Conservation (phyloP, 768 basidiomycete genomes). For the Suillus fuscotomentosus region DNA sequence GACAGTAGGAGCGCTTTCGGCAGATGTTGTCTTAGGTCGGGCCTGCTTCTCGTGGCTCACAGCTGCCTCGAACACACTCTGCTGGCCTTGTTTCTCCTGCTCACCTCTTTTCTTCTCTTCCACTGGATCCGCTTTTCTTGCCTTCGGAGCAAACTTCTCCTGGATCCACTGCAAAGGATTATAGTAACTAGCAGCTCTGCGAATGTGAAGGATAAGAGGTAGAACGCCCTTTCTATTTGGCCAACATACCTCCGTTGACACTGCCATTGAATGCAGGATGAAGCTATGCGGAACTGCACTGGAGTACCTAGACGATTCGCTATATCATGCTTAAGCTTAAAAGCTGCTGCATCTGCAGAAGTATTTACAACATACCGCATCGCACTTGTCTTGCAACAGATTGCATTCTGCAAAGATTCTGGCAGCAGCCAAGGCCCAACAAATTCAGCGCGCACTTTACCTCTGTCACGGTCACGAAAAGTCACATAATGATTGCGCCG, state of each 20-base stretch:
- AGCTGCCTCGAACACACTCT: slow-evolving; percentile 15
- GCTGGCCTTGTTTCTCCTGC: slow-evolving; percentile 36
- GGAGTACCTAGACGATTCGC: slow-evolving; percentile 11
- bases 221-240: background rate
- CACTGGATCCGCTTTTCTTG: slow-evolving; percentile 44
- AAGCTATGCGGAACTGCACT: slow-evolving; percentile 14
- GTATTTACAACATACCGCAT: slow-evolving; percentile 19
- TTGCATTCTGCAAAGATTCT: slow-evolving; percentile 24
- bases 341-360: background rate
- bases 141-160: slow-evolving; percentile 51
- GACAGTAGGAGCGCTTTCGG: slow-evolving; percentile 7
- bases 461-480: slow-evolving; percentile 13
- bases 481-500: background rate
- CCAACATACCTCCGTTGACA: slow-evolving; percentile 45
- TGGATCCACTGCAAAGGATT: slow-evolving; percentile 65
- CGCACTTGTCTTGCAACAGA: slow-evolving; percentile 22
- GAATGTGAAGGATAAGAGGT: slow-evolving; percentile 2
- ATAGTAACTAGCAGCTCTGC: slow-evolving; percentile 43
- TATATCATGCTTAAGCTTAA: slow-evolving; percentile 10
- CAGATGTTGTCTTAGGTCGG: background rate
- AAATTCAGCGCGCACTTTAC: slow-evolving; percentile 15
- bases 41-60: slow-evolving; percentile 11
- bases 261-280: slow-evolving; percentile 32
- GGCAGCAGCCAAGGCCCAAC: slow-evolving; percentile 8
- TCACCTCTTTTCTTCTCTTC: slow-evolving; percentile 42